phyloP scores from a whole-genome alignment of 2,329 filamentous ascomycete species.

The Cladophialophora bantiana region DNA sequence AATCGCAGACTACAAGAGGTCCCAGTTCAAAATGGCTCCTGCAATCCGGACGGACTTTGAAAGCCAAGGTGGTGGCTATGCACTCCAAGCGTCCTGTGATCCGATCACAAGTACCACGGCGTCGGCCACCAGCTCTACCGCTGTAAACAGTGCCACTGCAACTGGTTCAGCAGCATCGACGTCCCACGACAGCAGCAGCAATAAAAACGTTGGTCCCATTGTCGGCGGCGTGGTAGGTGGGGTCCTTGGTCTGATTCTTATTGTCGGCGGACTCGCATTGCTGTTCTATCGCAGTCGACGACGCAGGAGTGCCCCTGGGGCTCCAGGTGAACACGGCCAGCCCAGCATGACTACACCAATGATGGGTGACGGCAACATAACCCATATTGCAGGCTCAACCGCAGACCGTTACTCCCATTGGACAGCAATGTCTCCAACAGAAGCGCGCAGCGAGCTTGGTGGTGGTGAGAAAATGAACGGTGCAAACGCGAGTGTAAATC shows the following conservation, averaged over 20 bases:
- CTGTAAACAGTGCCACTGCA: conserved; percentile 1
- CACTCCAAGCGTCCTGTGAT: conserved; percentile 33
- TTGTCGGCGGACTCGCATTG: conserved; percentile 29
- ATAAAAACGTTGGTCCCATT: conserved; percentile 37
- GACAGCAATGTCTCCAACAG: conserved; percentile 34
- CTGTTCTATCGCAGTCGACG: conserved; percentile 32
- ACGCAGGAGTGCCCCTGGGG: conserved; percentile 12
- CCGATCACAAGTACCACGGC: conserved; percentile 21
- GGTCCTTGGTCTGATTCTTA: conserved; percentile 34
- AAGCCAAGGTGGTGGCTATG: conserved; percentile 29
- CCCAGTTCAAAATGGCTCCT: conserved; percentile 36
- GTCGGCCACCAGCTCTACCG: conserved; percentile 10
- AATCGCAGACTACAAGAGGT: conserved; percentile 35
- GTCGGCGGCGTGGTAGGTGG: conserved; percentile 41
- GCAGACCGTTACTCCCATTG: conserved; percentile 32
- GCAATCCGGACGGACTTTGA: conserved; percentile 34
- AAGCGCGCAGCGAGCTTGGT: conserved; percentile 28
- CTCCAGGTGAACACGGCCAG: conserved; percentile 8
- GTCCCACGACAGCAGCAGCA: conserved; percentile 7
- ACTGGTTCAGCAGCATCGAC: conserved; percentile 7
- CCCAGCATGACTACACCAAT: conserved; percentile 19
- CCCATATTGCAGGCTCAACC: conserved; percentile 15
- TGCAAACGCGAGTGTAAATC: conserved; percentile 29
- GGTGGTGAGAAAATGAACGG: conserved; percentile 20
- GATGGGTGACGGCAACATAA: conserved; percentile 4